A percentile compares a stretch with the other conserved stretches of the same genome.
Evolutionary conservation across 140 eudicot genomes (phyloP).

Genomic region (Oenanthe javanica): DNA sequence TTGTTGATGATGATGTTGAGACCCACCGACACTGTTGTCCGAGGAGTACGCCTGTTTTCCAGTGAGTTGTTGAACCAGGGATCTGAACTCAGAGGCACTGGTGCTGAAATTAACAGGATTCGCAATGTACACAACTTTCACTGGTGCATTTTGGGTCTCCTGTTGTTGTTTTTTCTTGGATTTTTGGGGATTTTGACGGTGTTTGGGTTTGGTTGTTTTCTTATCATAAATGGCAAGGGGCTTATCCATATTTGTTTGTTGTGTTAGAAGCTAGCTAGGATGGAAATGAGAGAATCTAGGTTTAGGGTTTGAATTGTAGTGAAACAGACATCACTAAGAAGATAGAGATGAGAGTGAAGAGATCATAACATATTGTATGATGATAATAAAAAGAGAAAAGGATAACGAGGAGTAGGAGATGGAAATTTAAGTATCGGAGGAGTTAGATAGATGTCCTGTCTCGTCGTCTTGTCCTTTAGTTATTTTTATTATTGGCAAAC

Average conservation of each 20-base stretch:
- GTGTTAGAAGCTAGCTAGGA: no score
- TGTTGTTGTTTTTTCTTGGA: background rate
- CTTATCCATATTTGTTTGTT: background rate
- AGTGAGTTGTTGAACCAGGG: constrained; percentile 53
- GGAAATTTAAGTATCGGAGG: background rate
- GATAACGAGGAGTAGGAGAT: background rate
- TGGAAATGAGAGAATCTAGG: background rate
- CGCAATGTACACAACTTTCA: constrained; percentile 49
- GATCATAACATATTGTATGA: background rate
- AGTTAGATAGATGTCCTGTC: background rate
- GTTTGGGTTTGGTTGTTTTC: background rate
- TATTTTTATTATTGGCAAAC: background rate
- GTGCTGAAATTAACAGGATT: constrained; percentile 48
- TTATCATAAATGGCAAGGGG: background rate
- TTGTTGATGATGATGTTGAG: background rate
- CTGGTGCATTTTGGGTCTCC: background rate
- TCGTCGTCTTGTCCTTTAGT: background rate
- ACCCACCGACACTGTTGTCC: background rate
- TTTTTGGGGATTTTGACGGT: background rate
- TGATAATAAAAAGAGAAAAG: background rate
- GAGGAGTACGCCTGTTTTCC: constrained; percentile 32
- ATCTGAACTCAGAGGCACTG: constrained; percentile 40
- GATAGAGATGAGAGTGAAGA: background rate
- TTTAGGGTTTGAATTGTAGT: background rate
- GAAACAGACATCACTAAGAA: background rate